Conservation (phyloP, 495 filamentous ascomycete species). For the Apiosordaria backusii region DNA sequence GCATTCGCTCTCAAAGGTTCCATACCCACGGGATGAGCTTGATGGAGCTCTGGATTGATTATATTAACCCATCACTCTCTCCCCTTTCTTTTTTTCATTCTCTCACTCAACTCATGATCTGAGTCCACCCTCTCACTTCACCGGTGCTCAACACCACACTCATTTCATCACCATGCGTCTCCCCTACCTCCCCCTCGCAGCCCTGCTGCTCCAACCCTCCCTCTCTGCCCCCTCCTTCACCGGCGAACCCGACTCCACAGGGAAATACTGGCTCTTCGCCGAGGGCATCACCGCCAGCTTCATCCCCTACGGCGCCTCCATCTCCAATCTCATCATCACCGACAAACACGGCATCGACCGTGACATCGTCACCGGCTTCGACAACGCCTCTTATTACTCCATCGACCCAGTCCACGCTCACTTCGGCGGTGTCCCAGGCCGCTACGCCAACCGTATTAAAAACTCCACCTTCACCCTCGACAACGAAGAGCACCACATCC, state of each 20-base stretch:
- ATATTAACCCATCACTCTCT: background rate
- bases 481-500: slow-evolving; percentile 62
- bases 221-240: slow-evolving; percentile 1
- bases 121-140: background rate
- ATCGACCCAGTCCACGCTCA: slow-evolving; percentile 67
- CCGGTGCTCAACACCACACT: background rate
- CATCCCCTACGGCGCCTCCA: slow-evolving; percentile 74
- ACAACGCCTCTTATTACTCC: slow-evolving; percentile 69
- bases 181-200: slow-evolving; percentile 9
- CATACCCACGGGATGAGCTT: background rate
- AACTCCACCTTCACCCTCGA: slow-evolving; percentile 79
- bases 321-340: slow-evolving; percentile 69
- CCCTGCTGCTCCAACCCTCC: slow-evolving; percentile 4
- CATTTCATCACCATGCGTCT: slow-evolving; percentile 9
- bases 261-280: slow-evolving; percentile 69
- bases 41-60: background rate
- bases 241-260: slow-evolving; percentile 40
- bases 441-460: slow-evolving; percentile 85
- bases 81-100: background rate
- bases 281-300: slow-evolving; percentile 69
- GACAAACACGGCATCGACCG: slow-evolving; percentile 61
- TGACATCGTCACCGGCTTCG: slow-evolving; percentile 76
- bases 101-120: background rate
- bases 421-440: slow-evolving; percentile 72
- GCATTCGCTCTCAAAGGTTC: background rate